phyloP scores from a whole-genome alignment of 352 stramenopile species.

The Globisporangium nagaii region DNA sequence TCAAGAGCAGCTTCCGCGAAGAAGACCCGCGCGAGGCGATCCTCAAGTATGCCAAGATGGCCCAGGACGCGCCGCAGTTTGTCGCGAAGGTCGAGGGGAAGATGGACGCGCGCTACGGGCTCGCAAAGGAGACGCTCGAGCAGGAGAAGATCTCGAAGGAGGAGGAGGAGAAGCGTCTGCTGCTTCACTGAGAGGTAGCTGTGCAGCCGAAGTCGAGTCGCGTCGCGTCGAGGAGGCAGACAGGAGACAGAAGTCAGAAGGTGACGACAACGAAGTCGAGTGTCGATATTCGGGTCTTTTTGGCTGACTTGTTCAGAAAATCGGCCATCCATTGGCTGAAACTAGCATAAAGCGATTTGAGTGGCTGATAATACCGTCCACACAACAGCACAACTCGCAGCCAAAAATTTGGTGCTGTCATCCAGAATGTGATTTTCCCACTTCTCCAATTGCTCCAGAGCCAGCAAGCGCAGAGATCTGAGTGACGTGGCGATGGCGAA shows the following conservation, averaged over 20 bases:
- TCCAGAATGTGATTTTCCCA: too few relatives aligned
- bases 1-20: slow-evolving; percentile 81
- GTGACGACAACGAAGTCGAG: too few relatives aligned
- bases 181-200: slow-evolving; percentile 58
- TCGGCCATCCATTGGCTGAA: too few relatives aligned
- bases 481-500: slow-evolving; percentile 7
- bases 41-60: slow-evolving; percentile 79
- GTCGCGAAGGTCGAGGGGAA: slow-evolving; percentile 42
- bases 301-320: too few relatives aligned
- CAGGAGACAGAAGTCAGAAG: too few relatives aligned
- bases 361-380: too few relatives aligned
- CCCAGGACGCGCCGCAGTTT: slow-evolving; percentile 69
- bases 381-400: too few relatives aligned
- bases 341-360: too few relatives aligned
- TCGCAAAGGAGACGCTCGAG: slow-evolving; percentile 73
- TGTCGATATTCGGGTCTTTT: too few relatives aligned
- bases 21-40: slow-evolving; percentile 85
- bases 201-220: not conserved
- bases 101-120: slow-evolving; percentile 64
- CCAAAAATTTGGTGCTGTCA: too few relatives aligned
- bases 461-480: not conserved
- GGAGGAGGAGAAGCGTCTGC: slow-evolving; percentile 61
- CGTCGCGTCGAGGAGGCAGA: too few relatives aligned
- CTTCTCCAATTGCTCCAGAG: too few relatives aligned
- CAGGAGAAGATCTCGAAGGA: slow-evolving; percentile 76